Evolutionary conservation across 495 filamentous ascomycete genomes (phyloP), one percentile per base, ranked within the genome.

Genomic region (Ramalina peruviana): DNA sequence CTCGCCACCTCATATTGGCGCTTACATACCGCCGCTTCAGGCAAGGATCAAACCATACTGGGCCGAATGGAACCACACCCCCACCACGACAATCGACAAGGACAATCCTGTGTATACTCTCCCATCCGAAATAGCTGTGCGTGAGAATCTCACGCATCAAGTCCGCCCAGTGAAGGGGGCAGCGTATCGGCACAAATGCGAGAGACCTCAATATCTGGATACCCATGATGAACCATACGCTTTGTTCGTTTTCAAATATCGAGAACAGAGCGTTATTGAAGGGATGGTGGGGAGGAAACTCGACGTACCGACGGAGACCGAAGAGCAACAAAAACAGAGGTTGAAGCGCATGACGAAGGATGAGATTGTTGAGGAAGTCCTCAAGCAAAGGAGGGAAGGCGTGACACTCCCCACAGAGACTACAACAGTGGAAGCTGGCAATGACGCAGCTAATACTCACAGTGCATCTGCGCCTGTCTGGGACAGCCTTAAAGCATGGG

Each of bases 161-260:
- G 66, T 73, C 6, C 60, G 56, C 21, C 54, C 57, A 4, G 65
- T 67, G 16, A 62, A 54, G 33, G 63, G 64, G 7, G 54, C 52
- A 1, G 43, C 52, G 36, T 74, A 72, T 50, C 26, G 43, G 12
- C 71, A 72, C 45, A 54, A 52, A 17, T 51, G 50, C 4, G 52
- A 51, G 11, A 54, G 55, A 9, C 69, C 71, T 7, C 52, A 57
- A 17, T 72, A 72, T 55, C 45, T 71, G 43, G 70, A 72, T 51
- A 54, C 46, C 0, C 54, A 67, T 40, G 58, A 65, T 21, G 57
- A 57, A 23, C 70, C 71, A 25, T 74, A 72, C 48, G 71, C 71
- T 4, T 63, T 70, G 0, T 73, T 74, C 54, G 43, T 59, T 11
- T 74, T 74, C 62, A 69, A 66, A 40, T 74, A 73, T 53, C 62